Conservation (phyloP, 129 eudicot genomes). For the Daucus carota region DNA sequence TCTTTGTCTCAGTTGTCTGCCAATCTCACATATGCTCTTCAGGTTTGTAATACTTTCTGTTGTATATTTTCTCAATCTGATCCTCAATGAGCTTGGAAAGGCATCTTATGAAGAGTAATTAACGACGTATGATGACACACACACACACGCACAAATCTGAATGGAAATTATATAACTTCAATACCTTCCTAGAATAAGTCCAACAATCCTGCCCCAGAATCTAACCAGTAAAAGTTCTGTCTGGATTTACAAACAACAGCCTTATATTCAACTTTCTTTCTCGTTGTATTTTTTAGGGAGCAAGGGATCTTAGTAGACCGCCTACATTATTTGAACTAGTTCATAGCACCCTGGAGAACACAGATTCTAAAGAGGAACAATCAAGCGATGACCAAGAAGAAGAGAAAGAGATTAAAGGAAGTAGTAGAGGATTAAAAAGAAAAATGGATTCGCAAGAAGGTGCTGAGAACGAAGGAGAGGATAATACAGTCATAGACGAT, state of each 20-base stretch:
- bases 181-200: background rate
- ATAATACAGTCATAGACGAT: conserved; percentile 16
- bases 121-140: background rate
- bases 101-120: no score
- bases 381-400: conserved; percentile 13
- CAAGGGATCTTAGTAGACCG: conserved; percentile 69
- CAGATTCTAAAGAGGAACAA: conserved; percentile 18
- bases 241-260: no score
- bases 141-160: no score
- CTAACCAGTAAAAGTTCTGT: no score
- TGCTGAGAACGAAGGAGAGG: conserved; percentile 17
- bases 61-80: background rate
- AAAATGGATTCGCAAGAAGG: conserved; percentile 39
- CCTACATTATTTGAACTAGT: conserved; percentile 74
- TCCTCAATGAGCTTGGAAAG: background rate
- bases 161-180: no score
- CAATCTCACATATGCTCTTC: conserved; percentile 71
- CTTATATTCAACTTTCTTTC: background rate
- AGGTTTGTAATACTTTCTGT: conserved; percentile 30
- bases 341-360: conserved; percentile 49
- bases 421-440: conserved; percentile 56
- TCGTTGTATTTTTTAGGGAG: conserved; percentile 46
- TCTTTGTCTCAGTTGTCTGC: conserved; percentile 67
- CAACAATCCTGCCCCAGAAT: background rate
- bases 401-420: conserved; percentile 25